A percentile compares a stretch with the other conserved stretches of the same genome.
Conservation (phyloP, 2,329 filamentous ascomycete species). For the Cladosporium phlei region DNA sequence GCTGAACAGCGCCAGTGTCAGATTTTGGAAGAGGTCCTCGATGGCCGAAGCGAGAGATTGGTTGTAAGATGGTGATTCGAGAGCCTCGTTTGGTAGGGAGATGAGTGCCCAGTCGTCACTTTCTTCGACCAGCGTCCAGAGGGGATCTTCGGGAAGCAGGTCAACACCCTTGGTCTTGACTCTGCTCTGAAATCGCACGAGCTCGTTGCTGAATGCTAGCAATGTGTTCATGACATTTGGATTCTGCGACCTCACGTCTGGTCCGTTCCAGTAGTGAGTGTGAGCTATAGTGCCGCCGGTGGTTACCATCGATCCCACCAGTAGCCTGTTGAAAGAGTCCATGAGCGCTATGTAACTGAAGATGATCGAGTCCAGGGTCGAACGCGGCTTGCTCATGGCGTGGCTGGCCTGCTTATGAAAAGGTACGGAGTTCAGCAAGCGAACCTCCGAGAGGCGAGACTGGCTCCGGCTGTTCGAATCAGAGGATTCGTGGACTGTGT, state of each 20-base stretch:
- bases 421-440: neutral
- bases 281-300: too few relatives aligned
- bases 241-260: neutral
- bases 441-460: neutral
- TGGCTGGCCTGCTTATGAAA: neutral
- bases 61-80: neutral
- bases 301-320: constrained; percentile 1
- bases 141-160: neutral
- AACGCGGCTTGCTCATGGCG: neutral
- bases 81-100: neutral
- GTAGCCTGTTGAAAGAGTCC: neutral
- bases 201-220: constrained; percentile 1
- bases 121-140: neutral
- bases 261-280: too few relatives aligned
- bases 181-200: neutral
- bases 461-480: neutral
- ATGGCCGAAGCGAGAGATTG: constrained; percentile 1
- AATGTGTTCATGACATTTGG: neutral
- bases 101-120: neutral
- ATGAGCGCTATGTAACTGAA: constrained; percentile 4
- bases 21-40: constrained; percentile 18
- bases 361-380: neutral
- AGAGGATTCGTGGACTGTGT: neutral
- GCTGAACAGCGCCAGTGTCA: constrained; percentile 18
- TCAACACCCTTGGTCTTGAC: neutral